A percentile compares a stretch with the other conserved stretches of the same genome.
Conservation (phyloP, 805 yeast species). For the Teunomyces funiuensis region DNA sequence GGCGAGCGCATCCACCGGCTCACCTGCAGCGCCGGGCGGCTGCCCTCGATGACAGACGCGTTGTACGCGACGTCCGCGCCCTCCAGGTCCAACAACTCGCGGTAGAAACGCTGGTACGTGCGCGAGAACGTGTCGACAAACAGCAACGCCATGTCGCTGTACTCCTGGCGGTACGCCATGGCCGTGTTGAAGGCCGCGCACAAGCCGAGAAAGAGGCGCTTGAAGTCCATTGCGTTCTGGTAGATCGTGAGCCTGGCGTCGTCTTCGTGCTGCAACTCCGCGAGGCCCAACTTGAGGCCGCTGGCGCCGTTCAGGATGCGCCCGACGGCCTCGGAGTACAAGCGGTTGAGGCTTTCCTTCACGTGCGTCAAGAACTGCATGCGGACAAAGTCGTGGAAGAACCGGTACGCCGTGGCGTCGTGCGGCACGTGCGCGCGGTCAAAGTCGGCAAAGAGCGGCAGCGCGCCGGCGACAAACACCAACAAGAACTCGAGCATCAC, state of each 20-base stretch:
- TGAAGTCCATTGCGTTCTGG: conserved; percentile 47
- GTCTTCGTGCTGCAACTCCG: conserved; percentile 35
- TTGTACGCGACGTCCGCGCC: conserved; percentile 15
- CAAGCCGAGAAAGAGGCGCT: conserved; percentile 45
- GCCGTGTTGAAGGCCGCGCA: conserved; percentile 62
- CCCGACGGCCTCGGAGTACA: conserved; percentile 47
- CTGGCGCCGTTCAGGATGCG: conserved; percentile 8
- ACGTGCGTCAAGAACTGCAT: conserved; percentile 63
- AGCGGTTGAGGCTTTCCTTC: conserved; percentile 51
- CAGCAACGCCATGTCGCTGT: conserved; percentile 45
- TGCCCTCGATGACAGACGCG: conserved; percentile 3
- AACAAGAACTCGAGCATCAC: conserved; percentile 72
- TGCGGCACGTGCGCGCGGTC: conserved; percentile 7
- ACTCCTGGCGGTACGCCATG: conserved; percentile 54
- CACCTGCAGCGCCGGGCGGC: conserved; percentile 26
- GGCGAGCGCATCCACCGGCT: conserved; percentile 34
- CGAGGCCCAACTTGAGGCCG: conserved; percentile 29
- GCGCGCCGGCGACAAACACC: conserved; percentile 62
- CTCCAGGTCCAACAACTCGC: conserved; percentile 33
- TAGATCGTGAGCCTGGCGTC: conserved; percentile 20
- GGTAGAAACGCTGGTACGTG: conserved; percentile 34
- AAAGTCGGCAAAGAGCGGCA: conserved; percentile 25
- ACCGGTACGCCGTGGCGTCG: conserved; percentile 29
- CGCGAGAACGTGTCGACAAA: conserved; percentile 36
- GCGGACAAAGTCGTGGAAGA: conserved; percentile 66